Evolutionary conservation across 306 rosid species (phyloP), one percentile per base, ranked within the genome.

Genomic region (Casuarina equisetifolia): DNA sequence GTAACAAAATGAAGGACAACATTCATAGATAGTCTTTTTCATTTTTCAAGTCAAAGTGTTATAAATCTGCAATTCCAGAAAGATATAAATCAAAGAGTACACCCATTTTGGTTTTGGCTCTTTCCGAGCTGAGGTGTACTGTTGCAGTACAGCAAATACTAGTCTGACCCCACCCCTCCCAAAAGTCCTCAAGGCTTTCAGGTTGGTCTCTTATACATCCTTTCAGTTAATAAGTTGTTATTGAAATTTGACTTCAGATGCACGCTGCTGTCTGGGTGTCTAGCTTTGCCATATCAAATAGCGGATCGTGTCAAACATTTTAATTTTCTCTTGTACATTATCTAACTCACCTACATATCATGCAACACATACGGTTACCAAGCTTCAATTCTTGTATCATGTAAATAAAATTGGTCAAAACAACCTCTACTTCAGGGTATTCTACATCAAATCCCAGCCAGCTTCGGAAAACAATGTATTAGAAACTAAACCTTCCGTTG

Each of bases 21-120:
- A 49, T 50, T 42, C 71, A 63, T 19, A 76, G 17, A 78, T 20
- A 2, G 57, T 45, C 49, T 38, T 38, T 54, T 81, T 59, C 45
- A 42, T 32, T 77, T 54, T 73, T 71, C 19, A 44, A 52, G 40
- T 44, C 42, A 32, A 32, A 1, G 48, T 25, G 19, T 6, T 13
- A 74, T 5, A 9, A 63, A 64, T 80, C 51, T 72, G 63, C 70
- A 76, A 55, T 20, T 55, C 57, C 6, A 32, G 6, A 40, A 66
- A 66, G 25, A 16, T 42, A 40, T 67, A 40, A 42, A 42, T 66
- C 32, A 42, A 67, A 15, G 71, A 32, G 40, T 38, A 11, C 12
- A 36, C 43, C 38, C 11, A 64, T 13, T 6, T 67, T 12, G 5
- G 46, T 59, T 45, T 45, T 25, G 38, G 53, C 78, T 43, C 57